Evolutionary conservation across 495 filamentous ascomycete genomes (phyloP).

Genomic region (Aspergillus heteromorphus): DNA sequence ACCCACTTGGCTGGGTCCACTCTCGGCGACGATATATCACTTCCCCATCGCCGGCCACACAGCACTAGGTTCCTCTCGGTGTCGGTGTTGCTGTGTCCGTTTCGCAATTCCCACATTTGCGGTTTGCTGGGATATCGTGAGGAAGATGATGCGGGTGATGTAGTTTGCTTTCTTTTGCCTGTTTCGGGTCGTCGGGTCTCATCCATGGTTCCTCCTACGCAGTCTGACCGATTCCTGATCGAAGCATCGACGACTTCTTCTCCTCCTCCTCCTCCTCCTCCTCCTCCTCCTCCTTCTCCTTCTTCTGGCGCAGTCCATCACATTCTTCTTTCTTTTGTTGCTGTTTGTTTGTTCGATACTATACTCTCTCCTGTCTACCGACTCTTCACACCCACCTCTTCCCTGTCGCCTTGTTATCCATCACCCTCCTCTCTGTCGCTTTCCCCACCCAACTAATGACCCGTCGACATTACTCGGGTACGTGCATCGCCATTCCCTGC

Average conservation of each 20-base stretch:
- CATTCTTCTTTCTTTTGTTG: conserved; percentile 9
- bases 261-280: background rate
- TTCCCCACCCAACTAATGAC: conserved; percentile 18
- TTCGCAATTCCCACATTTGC: background rate
- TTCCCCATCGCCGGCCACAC: background rate
- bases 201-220: background rate
- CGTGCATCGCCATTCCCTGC: conserved; percentile 15
- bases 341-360: conserved; percentile 1
- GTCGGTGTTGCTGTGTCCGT: no score
- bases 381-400: conserved; percentile 2
- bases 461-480: conserved; percentile 16
- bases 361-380: background rate
- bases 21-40: background rate
- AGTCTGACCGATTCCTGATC: background rate
- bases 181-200: background rate
- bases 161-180: background rate
- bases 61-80: background rate
- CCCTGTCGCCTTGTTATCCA: conserved; percentile 6
- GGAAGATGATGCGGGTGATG: background rate
- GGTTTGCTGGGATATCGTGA: background rate
- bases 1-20: background rate
- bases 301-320: background rate
- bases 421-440: conserved; percentile 1
- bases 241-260: background rate
- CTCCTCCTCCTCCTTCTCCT: background rate